Conservation (phyloP, 768 basidiomycete genomes). For the Dendrothele bispora region DNA sequence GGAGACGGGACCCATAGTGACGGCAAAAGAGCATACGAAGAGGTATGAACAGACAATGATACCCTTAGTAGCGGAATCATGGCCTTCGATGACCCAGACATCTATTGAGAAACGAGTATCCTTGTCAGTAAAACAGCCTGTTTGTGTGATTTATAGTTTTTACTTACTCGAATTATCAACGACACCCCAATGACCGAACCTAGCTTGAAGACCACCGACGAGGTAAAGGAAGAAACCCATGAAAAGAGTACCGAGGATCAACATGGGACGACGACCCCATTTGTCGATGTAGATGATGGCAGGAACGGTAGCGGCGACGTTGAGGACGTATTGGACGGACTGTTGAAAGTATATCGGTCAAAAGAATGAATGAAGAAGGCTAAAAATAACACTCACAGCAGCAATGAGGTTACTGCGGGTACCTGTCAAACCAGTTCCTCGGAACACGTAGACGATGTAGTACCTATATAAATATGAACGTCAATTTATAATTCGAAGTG, state of each 20-base stretch:
- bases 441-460: conserved; percentile 70
- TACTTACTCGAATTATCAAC: conserved; percentile 36
- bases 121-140: no score
- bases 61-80: conserved; percentile 59
- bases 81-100: conserved; percentile 56
- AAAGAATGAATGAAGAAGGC: background rate
- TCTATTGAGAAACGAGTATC: conserved; percentile 5
- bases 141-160: no score
- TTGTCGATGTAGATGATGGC: conserved; percentile 68
- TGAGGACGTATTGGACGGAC: conserved; percentile 66
- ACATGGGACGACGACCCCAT: conserved; percentile 79
- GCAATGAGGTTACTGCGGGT: conserved; percentile 75
- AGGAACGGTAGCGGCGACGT: conserved; percentile 45
- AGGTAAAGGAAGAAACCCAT: conserved; percentile 81
- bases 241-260: conserved; percentile 59
- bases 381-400: conserved; percentile 26
- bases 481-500: background rate
- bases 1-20: conserved; percentile 77
- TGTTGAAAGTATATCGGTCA: conserved; percentile 25
- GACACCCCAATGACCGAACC: conserved; percentile 62
- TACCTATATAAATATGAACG: no score
- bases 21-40: conserved; percentile 73
- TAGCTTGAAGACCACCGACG: conserved; percentile 73
- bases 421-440: conserved; percentile 76
- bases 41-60: conserved; percentile 79